Conservation (phyloP, 192 early-diverging fungal genomes). For the Oehlia diaphana region DNA sequence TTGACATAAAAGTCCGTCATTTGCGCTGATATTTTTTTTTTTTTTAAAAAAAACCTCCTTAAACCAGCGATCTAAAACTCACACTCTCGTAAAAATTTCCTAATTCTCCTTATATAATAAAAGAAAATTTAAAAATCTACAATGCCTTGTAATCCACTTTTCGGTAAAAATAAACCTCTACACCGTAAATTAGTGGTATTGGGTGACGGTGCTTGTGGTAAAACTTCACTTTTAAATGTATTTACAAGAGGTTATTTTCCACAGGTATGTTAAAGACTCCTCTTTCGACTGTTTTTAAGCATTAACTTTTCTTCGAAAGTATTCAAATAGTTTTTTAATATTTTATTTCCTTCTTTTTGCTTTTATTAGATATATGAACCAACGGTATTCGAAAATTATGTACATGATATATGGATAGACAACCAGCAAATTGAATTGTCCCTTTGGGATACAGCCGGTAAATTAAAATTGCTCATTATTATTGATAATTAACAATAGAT, state of each 20-base stretch:
- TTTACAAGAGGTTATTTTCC: conserved; percentile 42
- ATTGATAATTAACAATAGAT: neutral
- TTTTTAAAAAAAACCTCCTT: too few relatives aligned
- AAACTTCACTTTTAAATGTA: conserved; percentile 44
- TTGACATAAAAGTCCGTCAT: too few relatives aligned
- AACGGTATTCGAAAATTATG: conserved; percentile 46
- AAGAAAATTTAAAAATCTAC: too few relatives aligned
- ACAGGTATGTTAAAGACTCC: conserved; percentile 32
- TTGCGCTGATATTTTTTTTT: too few relatives aligned
- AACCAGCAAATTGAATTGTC: conserved; percentile 39
- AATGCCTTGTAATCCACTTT: neutral
- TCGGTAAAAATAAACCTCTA: conserved; percentile 4
- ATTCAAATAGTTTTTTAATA: too few relatives aligned
- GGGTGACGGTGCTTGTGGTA: conserved; percentile 42
- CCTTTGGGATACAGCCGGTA: conserved; percentile 47
- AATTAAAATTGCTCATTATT: neutral
- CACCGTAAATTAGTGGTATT: conserved; percentile 27
- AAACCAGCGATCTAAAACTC: too few relatives aligned
- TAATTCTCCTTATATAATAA: too few relatives aligned
- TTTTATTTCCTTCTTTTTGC: conserved; percentile 2
- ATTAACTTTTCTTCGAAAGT: too few relatives aligned
- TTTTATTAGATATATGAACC: conserved; percentile 42
- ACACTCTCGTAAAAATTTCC: too few relatives aligned
- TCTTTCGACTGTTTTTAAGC: too few relatives aligned
- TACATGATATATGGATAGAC: conserved; percentile 39